A percentile compares a stretch with the other conserved stretches of the same genome.
phyloP scores from a whole-genome alignment of 2,329 filamentous ascomycete species.

The Fusarium sp. region DNA sequence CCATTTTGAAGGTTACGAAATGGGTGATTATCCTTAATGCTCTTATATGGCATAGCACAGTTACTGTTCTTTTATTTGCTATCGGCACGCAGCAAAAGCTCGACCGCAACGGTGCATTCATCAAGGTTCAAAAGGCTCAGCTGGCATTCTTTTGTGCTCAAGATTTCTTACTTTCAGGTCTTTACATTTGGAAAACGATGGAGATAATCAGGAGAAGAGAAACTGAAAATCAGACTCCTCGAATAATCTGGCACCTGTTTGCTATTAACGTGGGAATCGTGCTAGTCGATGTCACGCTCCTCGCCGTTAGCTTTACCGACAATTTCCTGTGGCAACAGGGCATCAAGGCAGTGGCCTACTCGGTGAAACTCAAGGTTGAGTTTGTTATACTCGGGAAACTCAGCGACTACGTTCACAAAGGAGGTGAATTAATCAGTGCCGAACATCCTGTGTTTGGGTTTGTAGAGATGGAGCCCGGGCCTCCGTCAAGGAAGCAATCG shows the following conservation, averaged over 20 bases:
- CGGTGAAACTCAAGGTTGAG: conserved; percentile 51
- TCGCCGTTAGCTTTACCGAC: conserved; percentile 45
- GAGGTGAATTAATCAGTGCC: conserved; percentile 20
- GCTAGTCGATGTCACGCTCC: conserved; percentile 51
- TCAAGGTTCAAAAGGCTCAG: conserved; percentile 19
- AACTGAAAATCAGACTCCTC: conserved; percentile 11
- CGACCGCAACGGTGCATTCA: background rate
- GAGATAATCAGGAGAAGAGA: conserved; percentile 17
- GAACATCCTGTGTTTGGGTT: conserved; percentile 27
- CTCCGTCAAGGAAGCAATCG: background rate
- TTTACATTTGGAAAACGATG: conserved; percentile 29
- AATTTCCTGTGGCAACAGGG: conserved; percentile 47
- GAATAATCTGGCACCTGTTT: conserved; percentile 29
- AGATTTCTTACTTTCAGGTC: conserved; percentile 25
- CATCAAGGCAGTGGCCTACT: conserved; percentile 48
- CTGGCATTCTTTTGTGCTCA: conserved; percentile 25
- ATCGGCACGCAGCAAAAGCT: conserved; percentile 5
- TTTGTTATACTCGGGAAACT: conserved; percentile 49
- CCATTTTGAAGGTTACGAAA: conserved; percentile 1
- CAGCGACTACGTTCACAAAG: conserved; percentile 45
- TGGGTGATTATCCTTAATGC: conserved; percentile 30
- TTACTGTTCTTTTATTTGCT: conserved; percentile 22
- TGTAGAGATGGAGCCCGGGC: conserved; percentile 25
- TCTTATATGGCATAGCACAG: conserved; percentile 21
- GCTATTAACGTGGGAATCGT: conserved; percentile 55